Percentiles rank a stretch among this genome's conserved stretches.
Evolutionary conservation across 345 rosid genomes (phyloP).

Genomic region (Diplotaxis tenuifolia): DNA sequence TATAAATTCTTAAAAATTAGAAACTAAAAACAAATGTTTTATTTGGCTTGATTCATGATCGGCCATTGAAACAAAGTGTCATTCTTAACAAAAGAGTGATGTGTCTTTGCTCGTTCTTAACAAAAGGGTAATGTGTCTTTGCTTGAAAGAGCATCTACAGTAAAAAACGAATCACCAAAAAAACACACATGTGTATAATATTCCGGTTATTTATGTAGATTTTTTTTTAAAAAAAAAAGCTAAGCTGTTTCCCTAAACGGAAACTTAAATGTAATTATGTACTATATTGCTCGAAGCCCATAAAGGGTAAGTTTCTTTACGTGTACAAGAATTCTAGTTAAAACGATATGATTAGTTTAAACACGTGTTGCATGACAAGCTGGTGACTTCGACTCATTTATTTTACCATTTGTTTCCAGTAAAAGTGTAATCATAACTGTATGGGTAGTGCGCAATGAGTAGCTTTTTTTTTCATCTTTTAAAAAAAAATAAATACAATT

Average conservation of each 20-base stretch:
- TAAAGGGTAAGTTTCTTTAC: constrained; percentile 28
- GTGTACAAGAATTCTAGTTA: constrained; percentile 18
- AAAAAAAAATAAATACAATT: too few relatives aligned
- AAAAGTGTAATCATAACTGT: constrained; percentile 28
- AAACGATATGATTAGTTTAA: constrained; percentile 22
- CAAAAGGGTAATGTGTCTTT: too few relatives aligned
- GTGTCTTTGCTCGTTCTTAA: too few relatives aligned
- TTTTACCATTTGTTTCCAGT: constrained; percentile 11
- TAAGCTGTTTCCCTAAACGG: constrained; percentile 31
- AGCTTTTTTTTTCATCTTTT: too few relatives aligned
- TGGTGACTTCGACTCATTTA: constrained; percentile 6
- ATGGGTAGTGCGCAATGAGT: constrained; percentile 37
- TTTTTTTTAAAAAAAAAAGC: neutral
- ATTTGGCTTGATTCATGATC: too few relatives aligned
- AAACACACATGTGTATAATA: too few relatives aligned
- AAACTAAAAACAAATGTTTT: too few relatives aligned
- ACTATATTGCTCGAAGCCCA: constrained; percentile 19
- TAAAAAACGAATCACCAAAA: too few relatives aligned
- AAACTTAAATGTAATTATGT: constrained; percentile 33
- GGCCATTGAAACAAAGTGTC: too few relatives aligned
- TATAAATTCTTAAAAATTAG: too few relatives aligned
- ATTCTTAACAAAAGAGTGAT: neutral
- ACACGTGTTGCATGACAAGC: constrained; percentile 38
- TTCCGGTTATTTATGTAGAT: neutral
- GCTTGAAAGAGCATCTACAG: too few relatives aligned